Evolutionary conservation across 208 protist genomes (phyloP).

Genomic region (Leishmania mexicana): DNA sequence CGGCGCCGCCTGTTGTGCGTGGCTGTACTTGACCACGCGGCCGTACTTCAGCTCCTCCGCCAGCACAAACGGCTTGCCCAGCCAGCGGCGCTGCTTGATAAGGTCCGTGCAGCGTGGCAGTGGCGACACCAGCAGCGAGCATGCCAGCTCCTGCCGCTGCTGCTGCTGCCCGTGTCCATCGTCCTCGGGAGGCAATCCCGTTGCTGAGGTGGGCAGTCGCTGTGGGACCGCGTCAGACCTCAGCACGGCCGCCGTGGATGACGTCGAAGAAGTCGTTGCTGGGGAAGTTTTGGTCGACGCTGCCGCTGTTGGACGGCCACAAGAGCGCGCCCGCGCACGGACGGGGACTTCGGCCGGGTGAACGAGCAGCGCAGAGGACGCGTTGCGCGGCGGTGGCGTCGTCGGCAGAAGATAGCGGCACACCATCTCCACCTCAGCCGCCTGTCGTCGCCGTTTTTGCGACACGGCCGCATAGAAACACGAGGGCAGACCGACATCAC

Average conservation of each 20-base stretch:
- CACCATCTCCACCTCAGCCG: slow-evolving; percentile 22
- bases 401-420: slow-evolving; percentile 13
- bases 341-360: neutral
- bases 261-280: neutral
- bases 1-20: slow-evolving; percentile 1
- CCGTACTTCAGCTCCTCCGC: slow-evolving; percentile 61
- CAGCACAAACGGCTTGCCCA: slow-evolving; percentile 27
- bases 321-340: neutral
- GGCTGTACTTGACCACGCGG: slow-evolving; percentile 24
- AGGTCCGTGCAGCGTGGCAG: slow-evolving; percentile 28
- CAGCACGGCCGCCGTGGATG: neutral
- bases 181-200: neutral
- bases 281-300: neutral
- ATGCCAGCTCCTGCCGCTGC: neutral
- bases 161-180: neutral
- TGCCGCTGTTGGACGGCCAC: neutral
- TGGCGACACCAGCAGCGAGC: slow-evolving; percentile 6
- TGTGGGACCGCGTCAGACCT: neutral
- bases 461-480: neutral
- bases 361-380: neutral
- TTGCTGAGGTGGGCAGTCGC: neutral
- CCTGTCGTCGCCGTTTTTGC: neutral
- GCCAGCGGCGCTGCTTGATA: slow-evolving; percentile 29
- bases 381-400: neutral
- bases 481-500: neutral